Base-by-base conservation (phyloP, 2,329 filamentous ascomycete species). In the Diplocarpon mali region DNA sequence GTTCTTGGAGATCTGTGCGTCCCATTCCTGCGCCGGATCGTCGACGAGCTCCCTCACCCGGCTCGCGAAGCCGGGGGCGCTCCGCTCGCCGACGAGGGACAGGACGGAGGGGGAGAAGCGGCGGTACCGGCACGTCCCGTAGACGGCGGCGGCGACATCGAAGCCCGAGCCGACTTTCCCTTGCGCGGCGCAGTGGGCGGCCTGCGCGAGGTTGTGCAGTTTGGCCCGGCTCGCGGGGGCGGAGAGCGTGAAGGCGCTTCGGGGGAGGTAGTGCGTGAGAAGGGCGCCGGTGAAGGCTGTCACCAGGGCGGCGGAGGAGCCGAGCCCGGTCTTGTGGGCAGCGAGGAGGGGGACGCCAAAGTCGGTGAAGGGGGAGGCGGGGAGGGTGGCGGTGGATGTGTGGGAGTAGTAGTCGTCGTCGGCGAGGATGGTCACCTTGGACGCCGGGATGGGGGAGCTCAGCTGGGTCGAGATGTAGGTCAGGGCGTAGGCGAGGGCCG, bases 361-460 rank as follows among this genome's bases (percentile, higher is more conserved):
- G 61, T 81, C 75, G 51, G 78, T 74, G 68, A 96, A 96, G 45
- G 78, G 78, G 47, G 53, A 50, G 30, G 55, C 41, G 12, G 52
- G 44, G 15, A 49, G 17, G 11, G 53, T 43, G 14, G 62, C 53
- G 17, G 61, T 58, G 20, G 69, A 62, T 2, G 80, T 72, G 48
- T 81, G 78, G 4, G 92, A 95, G 70, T 96, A 98, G 73, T 98
- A 98, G 68, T 93, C 86, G 60, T 92, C 89, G 67, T 95, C 88
- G 48, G 92, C 90, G 30, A 96, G 76, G 62, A 98, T 90, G 49
- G 85, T 88, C 62, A 96, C 76, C 12, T 78, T 78, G 27, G 83
- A 68, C 3, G 88, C 77, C 12, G 73, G 72, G 59, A 92, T 78
- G 60, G 54, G 67, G 55, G 66, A 57, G 35, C 60, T 59, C 41